Conservation (phyloP, 306 rosid genomes). For the Abrus pulchellus region DNA sequence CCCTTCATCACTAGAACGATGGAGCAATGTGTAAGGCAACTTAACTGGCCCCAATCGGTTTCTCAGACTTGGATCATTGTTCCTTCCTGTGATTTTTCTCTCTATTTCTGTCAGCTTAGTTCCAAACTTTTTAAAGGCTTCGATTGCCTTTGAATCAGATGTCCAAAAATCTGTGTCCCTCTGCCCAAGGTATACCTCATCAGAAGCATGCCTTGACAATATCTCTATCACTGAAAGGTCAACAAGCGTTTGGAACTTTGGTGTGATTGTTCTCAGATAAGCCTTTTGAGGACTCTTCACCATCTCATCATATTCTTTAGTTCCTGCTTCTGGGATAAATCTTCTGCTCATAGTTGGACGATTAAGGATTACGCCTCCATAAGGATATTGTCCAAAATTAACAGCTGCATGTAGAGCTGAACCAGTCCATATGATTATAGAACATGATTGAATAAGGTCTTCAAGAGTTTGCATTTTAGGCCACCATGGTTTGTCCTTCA, state of each 20-base stretch:
- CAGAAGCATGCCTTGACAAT: conserved; percentile 57
- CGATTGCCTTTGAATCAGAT: conserved; percentile 21
- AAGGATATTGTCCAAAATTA: conserved; percentile 49
- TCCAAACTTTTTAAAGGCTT: conserved; percentile 44
- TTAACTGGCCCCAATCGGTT: conserved; percentile 68
- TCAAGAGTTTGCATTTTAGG: conserved; percentile 32
- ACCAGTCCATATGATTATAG: conserved; percentile 35
- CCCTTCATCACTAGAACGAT: conserved; percentile 66
- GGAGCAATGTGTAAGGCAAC: conserved; percentile 68
- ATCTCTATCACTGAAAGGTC: conserved; percentile 63
- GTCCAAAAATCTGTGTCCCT: conserved; percentile 54
- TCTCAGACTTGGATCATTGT: conserved; percentile 48
- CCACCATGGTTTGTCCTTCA: conserved; percentile 39
- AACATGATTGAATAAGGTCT: conserved; percentile 24
- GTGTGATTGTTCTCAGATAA: conserved; percentile 65
- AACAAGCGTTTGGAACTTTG: conserved; percentile 54
- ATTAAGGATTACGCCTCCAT: conserved; percentile 55
- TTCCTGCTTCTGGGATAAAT: conserved; percentile 64
- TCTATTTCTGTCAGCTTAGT: conserved; percentile 41
- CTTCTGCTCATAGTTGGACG: conserved; percentile 68
- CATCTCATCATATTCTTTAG: conserved; percentile 63
- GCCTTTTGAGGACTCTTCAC: conserved; percentile 51
- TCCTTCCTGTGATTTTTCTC: conserved; percentile 40
- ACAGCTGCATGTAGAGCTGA: conserved; percentile 48
- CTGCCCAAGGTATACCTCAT: conserved; percentile 56